Evolutionary conservation across 2,329 filamentous ascomycete species (phyloP).

Genomic region (Cryphonectria japonica): DNA sequence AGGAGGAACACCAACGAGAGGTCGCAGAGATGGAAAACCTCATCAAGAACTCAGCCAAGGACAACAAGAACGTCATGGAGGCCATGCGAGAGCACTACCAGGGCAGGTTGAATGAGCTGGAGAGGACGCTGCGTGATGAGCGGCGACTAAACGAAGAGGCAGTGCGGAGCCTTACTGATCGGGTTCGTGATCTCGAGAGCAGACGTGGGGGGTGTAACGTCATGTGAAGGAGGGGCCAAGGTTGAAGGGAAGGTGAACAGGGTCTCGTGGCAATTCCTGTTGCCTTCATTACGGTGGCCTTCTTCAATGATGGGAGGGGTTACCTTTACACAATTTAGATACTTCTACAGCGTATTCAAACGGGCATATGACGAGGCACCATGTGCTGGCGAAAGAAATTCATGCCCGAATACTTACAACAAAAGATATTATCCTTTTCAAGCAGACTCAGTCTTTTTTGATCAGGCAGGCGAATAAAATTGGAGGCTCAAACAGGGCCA

Average conservation of each 20-base stretch:
- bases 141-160: constrained; percentile 36
- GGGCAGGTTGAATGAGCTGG: constrained; percentile 32
- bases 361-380: no score
- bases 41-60: constrained; percentile 34
- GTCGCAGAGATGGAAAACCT: constrained; percentile 58
- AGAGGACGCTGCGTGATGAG: constrained; percentile 36
- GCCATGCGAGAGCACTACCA: constrained; percentile 37
- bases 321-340: no score
- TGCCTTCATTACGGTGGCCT: no score
- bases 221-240: constrained; percentile 31
- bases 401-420: no score
- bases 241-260: neutral
- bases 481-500: no score
- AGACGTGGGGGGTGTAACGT: constrained; percentile 32
- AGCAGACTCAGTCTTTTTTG: neutral
- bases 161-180: constrained; percentile 33
- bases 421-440: no score
- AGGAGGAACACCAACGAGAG: constrained; percentile 63
- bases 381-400: neutral
- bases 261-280: neutral
- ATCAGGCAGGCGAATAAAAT: neutral
- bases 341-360: no score
- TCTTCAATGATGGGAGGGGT: no score
- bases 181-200: constrained; percentile 34
- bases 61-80: constrained; percentile 34